Conservation (phyloP, 345 rosid species). For the Psidium guajava region DNA sequence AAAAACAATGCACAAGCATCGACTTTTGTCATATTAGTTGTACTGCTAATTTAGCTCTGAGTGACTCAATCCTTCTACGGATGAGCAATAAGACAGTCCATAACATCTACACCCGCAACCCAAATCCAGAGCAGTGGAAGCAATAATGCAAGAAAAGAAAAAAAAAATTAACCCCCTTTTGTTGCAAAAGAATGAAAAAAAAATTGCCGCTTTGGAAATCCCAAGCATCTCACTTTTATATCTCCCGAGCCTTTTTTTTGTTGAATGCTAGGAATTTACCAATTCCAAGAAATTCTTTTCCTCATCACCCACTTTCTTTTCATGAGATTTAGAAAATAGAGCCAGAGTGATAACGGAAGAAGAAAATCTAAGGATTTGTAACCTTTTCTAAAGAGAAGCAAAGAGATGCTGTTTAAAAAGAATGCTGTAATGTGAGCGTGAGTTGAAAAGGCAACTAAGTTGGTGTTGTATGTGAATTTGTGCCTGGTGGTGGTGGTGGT, state of each 20-base stretch:
- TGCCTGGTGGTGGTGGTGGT: slow-evolving; percentile 45
- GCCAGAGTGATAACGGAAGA: not conserved
- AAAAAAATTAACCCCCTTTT: not conserved
- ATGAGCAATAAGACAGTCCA: not conserved
- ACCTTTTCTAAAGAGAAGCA: slow-evolving; percentile 23
- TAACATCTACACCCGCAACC: not conserved
- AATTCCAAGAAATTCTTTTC: slow-evolving; percentile 32
- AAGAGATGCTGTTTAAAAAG: slow-evolving; percentile 1
- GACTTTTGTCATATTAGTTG: not conserved
- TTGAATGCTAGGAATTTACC: slow-evolving; percentile 5
- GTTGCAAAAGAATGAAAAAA: not conserved
- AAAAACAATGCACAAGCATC: not conserved
- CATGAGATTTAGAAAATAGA: slow-evolving; percentile 4
- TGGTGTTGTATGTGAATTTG: slow-evolving; percentile 31
- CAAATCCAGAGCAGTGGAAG: not conserved
- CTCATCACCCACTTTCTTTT: slow-evolving; percentile 10
- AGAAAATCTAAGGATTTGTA: slow-evolving; percentile 8
- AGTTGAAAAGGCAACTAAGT: slow-evolving; percentile 24
- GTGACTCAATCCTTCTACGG: not conserved
- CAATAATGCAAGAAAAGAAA: not conserved
- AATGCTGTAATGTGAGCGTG: slow-evolving; percentile 17
- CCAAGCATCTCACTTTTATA: not conserved
- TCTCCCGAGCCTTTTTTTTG: not conserved
- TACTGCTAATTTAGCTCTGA: no score
- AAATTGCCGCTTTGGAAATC: not conserved